Base-by-base conservation (phyloP, 768 basidiomycete genomes). In the Auricularia sp. region DNA sequence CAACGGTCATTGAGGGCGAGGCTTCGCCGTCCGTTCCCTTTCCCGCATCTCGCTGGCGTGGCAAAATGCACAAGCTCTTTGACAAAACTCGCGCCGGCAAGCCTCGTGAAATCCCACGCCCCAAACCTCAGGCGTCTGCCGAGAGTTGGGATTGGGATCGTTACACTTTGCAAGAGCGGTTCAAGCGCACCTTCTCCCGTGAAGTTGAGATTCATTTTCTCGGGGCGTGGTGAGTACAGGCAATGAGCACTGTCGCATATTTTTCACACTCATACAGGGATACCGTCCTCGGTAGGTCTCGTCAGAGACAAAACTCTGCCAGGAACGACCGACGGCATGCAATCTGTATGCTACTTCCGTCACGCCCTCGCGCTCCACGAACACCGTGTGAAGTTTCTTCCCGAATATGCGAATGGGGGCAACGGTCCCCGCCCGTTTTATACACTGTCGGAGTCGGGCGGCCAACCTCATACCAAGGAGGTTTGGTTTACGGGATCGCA, bases 341-440 rank as follows among this genome's bases (percentile, higher is more conserved):
- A 74, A 39, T 75, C 78, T 62, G 71, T 81, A 5, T 78, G 77
- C 54, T 74, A 72, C 56, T 81, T 82, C 64, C 76, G 80, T 5
- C 81, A 82, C 68, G 81, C 79, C 1, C 71, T 82, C 4, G 81
- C 81, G 0, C 70, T 82, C 33, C 81, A 82, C 64, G 81, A 82
- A 58, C 71, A 76, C 33, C 75, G 81, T 6, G 79, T 81, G 45
- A 82, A 81, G 62, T 82, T 81, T 65, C 65, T 79, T 3, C 81
- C 81, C 0, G 80, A 81, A 64, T 80, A 77, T 54, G 77, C 70
- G 0, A 70, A 76, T 33, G 76, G 74, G 0, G 74, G 73, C 51
- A 65, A 65, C 47, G 68, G 70, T 11, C 47, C 47, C 7, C 8
- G 13, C 39, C 39, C 39, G 29, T 29, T 29, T 29, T 29, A 29